Percentiles rank a stretch among this genome's conserved stretches.
Evolutionary conservation across 2,329 filamentous ascomycete species (phyloP).

Genomic region (Aspergillus eucalypticola): DNA sequence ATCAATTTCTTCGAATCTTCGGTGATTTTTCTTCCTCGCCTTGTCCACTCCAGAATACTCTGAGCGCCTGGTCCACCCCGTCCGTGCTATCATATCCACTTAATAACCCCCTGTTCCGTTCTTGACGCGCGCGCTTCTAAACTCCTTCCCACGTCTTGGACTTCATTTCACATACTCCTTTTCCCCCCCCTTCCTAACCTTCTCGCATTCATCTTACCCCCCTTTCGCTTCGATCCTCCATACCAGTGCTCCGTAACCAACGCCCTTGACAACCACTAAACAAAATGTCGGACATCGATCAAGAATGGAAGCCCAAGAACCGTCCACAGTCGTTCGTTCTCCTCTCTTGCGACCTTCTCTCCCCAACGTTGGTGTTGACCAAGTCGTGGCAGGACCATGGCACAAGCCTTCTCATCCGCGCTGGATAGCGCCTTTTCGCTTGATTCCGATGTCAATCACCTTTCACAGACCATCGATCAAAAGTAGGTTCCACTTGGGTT

Average conservation of each 20-base stretch:
- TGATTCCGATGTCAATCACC: constrained; percentile 71
- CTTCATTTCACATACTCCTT: constrained; percentile 9
- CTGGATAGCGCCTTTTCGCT: constrained; percentile 88
- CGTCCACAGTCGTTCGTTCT: constrained; percentile 79
- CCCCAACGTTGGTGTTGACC: constrained; percentile 24
- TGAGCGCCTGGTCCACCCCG: constrained; percentile 6
- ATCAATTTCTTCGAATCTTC: constrained; percentile 10
- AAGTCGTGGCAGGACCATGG: constrained; percentile 68
- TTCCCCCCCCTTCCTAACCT: constrained; percentile 8
- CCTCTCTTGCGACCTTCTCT: constrained; percentile 14
- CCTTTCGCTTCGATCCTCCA: not conserved
- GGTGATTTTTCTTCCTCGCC: constrained; percentile 8
- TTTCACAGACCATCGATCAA: constrained; percentile 74
- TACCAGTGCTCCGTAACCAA: constrained; percentile 2
- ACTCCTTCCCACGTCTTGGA: constrained; percentile 9
- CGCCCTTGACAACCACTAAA: not conserved
- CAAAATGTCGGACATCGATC: constrained; percentile 64
- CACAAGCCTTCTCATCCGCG: constrained; percentile 80
- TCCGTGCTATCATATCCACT: constrained; percentile 12
- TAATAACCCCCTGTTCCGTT: constrained; percentile 11
- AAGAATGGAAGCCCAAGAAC: constrained; percentile 76
- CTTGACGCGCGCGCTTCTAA: constrained; percentile 7
- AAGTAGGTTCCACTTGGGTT: constrained; percentile 63
- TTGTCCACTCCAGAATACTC: not conserved
- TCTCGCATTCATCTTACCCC: not conserved